Conservation (phyloP, 2,329 filamentous ascomycete species). For the Apiospora malaysiana region DNA sequence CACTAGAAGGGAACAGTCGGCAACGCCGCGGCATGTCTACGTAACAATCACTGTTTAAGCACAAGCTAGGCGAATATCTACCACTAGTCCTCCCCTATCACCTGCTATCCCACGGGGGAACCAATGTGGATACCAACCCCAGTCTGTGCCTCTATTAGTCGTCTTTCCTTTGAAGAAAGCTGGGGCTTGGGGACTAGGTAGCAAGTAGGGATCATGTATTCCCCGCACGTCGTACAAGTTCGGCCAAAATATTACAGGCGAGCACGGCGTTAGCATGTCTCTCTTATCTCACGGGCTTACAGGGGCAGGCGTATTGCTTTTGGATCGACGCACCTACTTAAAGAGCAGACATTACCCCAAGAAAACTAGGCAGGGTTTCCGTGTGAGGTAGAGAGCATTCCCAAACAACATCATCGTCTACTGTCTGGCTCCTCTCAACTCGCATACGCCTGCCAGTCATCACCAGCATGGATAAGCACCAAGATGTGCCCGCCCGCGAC, state of each 20-base stretch:
- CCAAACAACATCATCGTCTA: not conserved
- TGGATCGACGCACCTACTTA: not conserved
- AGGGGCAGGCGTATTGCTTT: not conserved
- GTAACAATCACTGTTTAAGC: not conserved
- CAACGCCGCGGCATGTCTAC: slow-evolving; percentile 2
- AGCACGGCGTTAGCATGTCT: not conserved
- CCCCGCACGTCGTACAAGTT: not conserved
- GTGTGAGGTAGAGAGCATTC: not conserved
- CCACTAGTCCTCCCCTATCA: not conserved
- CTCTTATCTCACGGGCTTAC: not conserved
- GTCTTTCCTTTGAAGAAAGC: not conserved
- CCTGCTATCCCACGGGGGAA: not conserved
- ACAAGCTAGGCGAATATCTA: not conserved
- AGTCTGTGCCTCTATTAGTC: not conserved
- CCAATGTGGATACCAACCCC: not conserved
- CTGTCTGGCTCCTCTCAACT: not conserved
- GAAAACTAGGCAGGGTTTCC: not conserved
- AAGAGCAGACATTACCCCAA: not conserved
- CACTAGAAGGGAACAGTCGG: not conserved
- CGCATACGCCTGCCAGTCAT: not conserved
- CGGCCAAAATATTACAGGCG: slow-evolving; percentile 5
- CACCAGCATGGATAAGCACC: slow-evolving; percentile 4
- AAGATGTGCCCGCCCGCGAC: not conserved
- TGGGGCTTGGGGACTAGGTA: not conserved
- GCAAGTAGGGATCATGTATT: not conserved